Conservation (phyloP, 352 stramenopile genomes). For the Phytophthora meadii region DNA sequence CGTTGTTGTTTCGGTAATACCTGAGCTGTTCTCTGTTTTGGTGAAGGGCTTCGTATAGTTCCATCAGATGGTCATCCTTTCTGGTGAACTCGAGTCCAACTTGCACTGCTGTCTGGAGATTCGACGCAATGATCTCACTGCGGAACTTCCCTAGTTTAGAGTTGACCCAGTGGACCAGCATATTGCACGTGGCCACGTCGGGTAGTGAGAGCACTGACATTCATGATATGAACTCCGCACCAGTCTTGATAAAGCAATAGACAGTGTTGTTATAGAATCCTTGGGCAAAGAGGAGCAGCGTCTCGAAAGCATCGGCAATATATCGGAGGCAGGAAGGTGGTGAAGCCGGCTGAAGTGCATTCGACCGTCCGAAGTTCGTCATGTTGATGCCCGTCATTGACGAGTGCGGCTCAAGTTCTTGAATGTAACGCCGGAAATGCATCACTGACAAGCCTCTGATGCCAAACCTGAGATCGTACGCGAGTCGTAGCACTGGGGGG, state of each 20-base stretch:
- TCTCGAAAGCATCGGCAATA: conserved; percentile 2
- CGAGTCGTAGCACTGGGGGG: conserved; percentile 1
- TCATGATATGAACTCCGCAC: conserved; percentile 1
- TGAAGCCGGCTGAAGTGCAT: not conserved
- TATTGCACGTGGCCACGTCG: not conserved
- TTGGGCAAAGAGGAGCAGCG: not conserved
- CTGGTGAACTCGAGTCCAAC: conserved; percentile 1
- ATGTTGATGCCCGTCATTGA: not conserved
- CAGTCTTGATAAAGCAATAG: conserved; percentile 8
- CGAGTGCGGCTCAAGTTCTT: not conserved
- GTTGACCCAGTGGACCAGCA: conserved; percentile 18
- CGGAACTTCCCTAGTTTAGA: conserved; percentile 18
- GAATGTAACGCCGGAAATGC: conserved; percentile 7
- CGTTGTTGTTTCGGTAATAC: not conserved
- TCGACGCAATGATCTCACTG: conserved; percentile 2
- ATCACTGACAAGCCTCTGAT: conserved; percentile 12
- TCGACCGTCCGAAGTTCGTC: conserved; percentile 15
- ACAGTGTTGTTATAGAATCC: conserved; percentile 5
- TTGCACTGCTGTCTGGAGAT: not conserved
- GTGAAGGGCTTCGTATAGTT: conserved; percentile 7
- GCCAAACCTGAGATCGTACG: conserved; percentile 17
- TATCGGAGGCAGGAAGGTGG: not conserved
- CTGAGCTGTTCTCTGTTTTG: not conserved
- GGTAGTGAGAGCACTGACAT: not conserved
- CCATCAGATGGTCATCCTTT: conserved; percentile 12